A percentile compares a stretch with the other conserved stretches of the same genome.
These are phyloP conservation scores for Scedosporium minutisporum DNA, from an alignment of 2,329 filamentous ascomycete species.

Conservation along the genomic window DNA sequence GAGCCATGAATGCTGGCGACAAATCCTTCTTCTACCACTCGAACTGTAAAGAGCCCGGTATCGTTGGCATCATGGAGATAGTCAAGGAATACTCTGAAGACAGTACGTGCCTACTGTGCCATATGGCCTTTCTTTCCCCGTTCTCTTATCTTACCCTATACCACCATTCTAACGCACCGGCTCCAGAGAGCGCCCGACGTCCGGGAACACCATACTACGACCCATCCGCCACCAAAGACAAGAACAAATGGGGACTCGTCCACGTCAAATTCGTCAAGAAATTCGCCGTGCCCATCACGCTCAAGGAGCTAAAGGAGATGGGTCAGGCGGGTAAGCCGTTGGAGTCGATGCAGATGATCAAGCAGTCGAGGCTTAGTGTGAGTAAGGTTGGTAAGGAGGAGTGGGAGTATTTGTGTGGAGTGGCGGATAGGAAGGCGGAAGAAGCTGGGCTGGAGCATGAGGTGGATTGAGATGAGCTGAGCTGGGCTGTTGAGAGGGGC, in stretches of 20 bases:
- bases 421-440: constrained; percentile 36
- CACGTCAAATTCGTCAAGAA: constrained; percentile 82
- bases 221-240: constrained; percentile 50
- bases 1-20: constrained; percentile 84
- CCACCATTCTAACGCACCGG: constrained; percentile 5
- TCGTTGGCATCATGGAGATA: constrained; percentile 83
- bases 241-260: constrained; percentile 70
- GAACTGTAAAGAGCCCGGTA: constrained; percentile 80
- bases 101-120: constrained; percentile 33
- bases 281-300: constrained; percentile 59
- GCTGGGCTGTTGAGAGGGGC: background rate
- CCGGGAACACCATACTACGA: constrained; percentile 66
- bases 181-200: constrained; percentile 21
- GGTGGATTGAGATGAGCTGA: constrained; percentile 2
- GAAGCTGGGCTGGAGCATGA: constrained; percentile 28
- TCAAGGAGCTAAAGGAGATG: constrained; percentile 62
- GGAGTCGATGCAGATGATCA: constrained; percentile 73
- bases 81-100: constrained; percentile 77
- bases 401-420: constrained; percentile 52
- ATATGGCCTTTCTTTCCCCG: background rate
- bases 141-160: background rate
- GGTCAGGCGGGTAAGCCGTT: constrained; percentile 47
- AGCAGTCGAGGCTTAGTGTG: constrained; percentile 74
- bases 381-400: constrained; percentile 54
- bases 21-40: constrained; percentile 96